Base-by-base conservation (phyloP, 148 eudicot genomes). In the Vaccinium corymbosum region DNA sequence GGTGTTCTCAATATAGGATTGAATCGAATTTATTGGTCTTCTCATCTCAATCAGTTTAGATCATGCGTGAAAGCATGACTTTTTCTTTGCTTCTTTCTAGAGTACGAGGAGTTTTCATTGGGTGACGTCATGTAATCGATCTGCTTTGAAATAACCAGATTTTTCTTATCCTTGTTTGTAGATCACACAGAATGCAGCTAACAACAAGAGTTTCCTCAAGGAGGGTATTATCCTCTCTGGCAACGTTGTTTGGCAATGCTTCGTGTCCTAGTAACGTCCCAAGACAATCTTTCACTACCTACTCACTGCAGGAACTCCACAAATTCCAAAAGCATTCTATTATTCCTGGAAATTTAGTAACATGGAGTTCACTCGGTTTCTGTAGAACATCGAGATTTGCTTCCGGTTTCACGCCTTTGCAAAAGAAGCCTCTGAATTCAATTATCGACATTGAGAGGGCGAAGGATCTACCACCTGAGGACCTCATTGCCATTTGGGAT, bases 401-500 rank as follows among this genome's bases (percentile, higher is more conserved):
- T 29, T 78, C 92, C 68, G 97, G 99, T 78, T 97, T 97, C 81
- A 81, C 92, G 12, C 98, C 99, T 3, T 87, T 97, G 94, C 87
- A 94, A 81, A 89, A 14, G 46, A 94, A 93, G 89, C 92, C 95
- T 0, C 89, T 97, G 92, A 89, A 87, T 79, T 90, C 98, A 0
- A 93, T 97, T 77, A 87, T 97, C 85, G 97, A 93, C 86, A 75
- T 93, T 66, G 89, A 86, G 80, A 90, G 98, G 85, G 95, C 94
- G 61, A 89, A 91, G 86, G 61, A 75, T 85, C 91, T 88, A 87
- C 88, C 97, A 17, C 86, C 93, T 48, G 94, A 96, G 84, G 98
- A 93, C 20, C 94, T 97, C 74, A 90, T 94, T 85, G 84, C 87
- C n/a, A 88, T 90, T 82, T 97, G 98, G 98, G 97, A 97, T 88